Percentiles rank a stretch among this genome's conserved stretches.
Conservation (phyloP, 139 green algal species). For the Tetradesmus lagerheimii region DNA sequence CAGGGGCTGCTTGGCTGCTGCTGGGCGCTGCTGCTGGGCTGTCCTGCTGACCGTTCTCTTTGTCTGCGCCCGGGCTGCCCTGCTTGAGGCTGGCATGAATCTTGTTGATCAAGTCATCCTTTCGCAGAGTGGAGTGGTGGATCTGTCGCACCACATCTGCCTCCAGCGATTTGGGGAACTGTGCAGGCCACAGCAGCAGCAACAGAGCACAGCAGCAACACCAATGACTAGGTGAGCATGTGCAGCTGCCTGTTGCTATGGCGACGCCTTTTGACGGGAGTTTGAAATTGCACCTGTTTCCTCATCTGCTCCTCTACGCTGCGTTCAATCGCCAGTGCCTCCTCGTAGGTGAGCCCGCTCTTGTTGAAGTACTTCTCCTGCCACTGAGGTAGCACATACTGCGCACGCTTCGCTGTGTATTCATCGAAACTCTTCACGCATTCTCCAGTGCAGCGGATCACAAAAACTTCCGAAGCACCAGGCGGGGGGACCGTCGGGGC, state of each 20-base stretch:
- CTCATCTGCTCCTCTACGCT: slow-evolving; percentile 18
- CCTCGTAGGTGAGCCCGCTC: slow-evolving; percentile 77
- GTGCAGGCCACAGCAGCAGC: slow-evolving; percentile 26
- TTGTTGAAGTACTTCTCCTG: slow-evolving; percentile 67
- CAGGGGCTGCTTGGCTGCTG: neutral
- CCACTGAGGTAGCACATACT: slow-evolving; percentile 75
- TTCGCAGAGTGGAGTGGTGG: slow-evolving; percentile 60
- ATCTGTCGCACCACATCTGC: slow-evolving; percentile 52
- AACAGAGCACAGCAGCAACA: neutral
- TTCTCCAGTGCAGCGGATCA: slow-evolving; percentile 76
- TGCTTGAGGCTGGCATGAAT: neutral
- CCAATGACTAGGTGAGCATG: neutral
- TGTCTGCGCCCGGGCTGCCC: slow-evolving; percentile 12
- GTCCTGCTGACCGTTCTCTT: slow-evolving; percentile 24
- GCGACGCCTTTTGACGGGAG: neutral
- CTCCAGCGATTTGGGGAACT: slow-evolving; percentile 71
- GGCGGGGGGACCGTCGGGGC: neutral
- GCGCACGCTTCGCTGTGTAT: slow-evolving; percentile 54
- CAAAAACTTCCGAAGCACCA: slow-evolving; percentile 58
- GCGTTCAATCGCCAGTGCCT: slow-evolving; percentile 68
- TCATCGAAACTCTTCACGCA: slow-evolving; percentile 73
- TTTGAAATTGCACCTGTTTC: slow-evolving; percentile 14
- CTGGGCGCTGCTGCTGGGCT: neutral
- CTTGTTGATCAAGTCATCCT: slow-evolving; percentile 58
- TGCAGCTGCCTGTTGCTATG: neutral